phyloP scores from a whole-genome alignment of 2,329 filamentous ascomycete species.

The Salinomyces thailandicus region DNA sequence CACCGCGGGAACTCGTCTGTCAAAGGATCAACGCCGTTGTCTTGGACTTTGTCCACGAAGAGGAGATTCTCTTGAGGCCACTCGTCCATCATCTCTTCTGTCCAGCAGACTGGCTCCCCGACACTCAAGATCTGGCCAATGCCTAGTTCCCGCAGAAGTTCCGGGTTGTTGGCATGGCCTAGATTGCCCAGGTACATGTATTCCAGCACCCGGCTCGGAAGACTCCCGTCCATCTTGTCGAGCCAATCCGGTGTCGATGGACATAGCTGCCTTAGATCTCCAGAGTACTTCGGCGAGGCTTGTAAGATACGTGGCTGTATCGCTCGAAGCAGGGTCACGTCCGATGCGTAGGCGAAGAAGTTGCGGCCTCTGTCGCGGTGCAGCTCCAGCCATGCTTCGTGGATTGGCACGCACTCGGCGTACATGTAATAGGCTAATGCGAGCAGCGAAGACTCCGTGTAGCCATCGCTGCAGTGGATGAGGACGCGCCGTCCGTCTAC shows the following conservation, averaged over 20 bases:
- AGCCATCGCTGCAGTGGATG: constrained; percentile 90
- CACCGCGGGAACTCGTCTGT: constrained; percentile 77
- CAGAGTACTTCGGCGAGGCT: constrained; percentile 49
- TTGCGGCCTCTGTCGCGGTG: constrained; percentile 75
- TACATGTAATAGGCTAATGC: constrained; percentile 90
- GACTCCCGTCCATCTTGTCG: constrained; percentile 70
- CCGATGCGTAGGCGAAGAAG: constrained; percentile 90
- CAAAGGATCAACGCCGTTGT: constrained; percentile 91
- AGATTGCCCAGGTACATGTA: constrained; percentile 97
- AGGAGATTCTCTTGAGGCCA: constrained; percentile 75
- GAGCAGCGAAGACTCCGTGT: constrained; percentile 86
- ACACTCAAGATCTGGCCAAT: constrained; percentile 85
- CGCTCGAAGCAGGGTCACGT: constrained; percentile 69
- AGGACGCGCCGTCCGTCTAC: constrained; percentile 52
- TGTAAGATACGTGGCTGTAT: constrained; percentile 66
- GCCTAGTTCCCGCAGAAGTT: constrained; percentile 65
- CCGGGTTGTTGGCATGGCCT: constrained; percentile 85
- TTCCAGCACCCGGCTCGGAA: constrained; percentile 77
- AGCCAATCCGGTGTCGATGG: constrained; percentile 68
- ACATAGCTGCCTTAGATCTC: constrained; percentile 43
- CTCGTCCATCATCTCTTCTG: constrained; percentile 24
- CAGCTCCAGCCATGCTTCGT: constrained; percentile 77
- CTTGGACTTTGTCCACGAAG: constrained; percentile 75
- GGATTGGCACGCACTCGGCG: constrained; percentile 67
- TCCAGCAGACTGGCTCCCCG: constrained; percentile 79